Conservation (phyloP, 768 basidiomycete species). For the Crassisporium funariophilum region DNA sequence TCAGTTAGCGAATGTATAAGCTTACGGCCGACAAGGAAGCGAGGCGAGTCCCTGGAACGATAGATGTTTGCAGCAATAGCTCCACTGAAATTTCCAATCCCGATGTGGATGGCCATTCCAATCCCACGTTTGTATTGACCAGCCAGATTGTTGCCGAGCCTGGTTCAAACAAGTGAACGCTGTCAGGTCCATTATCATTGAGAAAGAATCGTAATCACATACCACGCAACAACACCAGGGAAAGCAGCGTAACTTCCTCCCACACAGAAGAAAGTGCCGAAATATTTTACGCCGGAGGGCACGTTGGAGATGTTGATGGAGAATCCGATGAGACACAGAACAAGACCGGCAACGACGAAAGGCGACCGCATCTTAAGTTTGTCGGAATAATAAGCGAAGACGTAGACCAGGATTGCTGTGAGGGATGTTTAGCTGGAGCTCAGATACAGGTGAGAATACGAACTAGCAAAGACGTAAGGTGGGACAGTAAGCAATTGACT, state of each 20-base stretch:
- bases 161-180: slow-evolving; percentile 27
- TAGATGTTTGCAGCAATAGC: slow-evolving; percentile 68
- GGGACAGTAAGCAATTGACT: slow-evolving; percentile 71
- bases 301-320: slow-evolving; percentile 62
- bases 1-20: slow-evolving; percentile 9
- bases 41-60: slow-evolving; percentile 57
- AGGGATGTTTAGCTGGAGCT: not conserved
- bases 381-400: slow-evolving; percentile 63
- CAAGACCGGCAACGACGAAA: slow-evolving; percentile 55
- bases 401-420: slow-evolving; percentile 54
- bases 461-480: slow-evolving; percentile 65
- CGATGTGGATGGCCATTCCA: slow-evolving; percentile 70
- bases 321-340: slow-evolving; percentile 59
- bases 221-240: slow-evolving; percentile 68
- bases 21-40: slow-evolving; percentile 65
- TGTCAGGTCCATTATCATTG: not conserved
- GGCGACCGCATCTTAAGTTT: slow-evolving; percentile 53
- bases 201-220: slow-evolving; percentile 10
- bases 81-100: slow-evolving; percentile 66
- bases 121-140: slow-evolving; percentile 74
- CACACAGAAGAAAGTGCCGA: slow-evolving; percentile 71
- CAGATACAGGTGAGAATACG: slow-evolving; percentile 18
- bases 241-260: slow-evolving; percentile 62
- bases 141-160: slow-evolving; percentile 66
- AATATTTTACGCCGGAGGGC: slow-evolving; percentile 61